Percentiles rank a stretch among this genome's conserved stretches.
phyloP scores from a whole-genome alignment of 169 alveolate genomes.

The Eimeria mitis region DNA sequence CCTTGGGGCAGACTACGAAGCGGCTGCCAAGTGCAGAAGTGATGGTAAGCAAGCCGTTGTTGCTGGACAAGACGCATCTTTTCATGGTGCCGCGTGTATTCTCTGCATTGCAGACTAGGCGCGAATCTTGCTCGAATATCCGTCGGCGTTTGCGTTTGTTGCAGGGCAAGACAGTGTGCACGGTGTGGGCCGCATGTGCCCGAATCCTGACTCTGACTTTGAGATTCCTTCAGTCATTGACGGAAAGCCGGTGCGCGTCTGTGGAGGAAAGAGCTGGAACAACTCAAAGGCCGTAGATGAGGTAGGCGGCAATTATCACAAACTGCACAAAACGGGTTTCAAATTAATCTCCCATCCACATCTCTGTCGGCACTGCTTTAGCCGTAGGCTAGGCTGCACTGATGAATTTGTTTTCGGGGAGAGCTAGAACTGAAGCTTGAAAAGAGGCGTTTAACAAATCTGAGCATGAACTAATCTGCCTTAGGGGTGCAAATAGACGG shows the following conservation, averaged over 20 bases:
- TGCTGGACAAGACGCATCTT: not conserved
- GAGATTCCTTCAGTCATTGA: slow-evolving; percentile 55
- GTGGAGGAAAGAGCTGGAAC: slow-evolving; percentile 64
- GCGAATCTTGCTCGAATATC: not conserved
- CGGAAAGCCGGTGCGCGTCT: slow-evolving; percentile 54
- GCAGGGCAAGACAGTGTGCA: slow-evolving; percentile 65
- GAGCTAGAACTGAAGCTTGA: not conserved
- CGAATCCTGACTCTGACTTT: slow-evolving; percentile 54
- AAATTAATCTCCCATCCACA: not conserved
- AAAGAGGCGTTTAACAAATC: not conserved
- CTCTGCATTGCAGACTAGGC: not conserved
- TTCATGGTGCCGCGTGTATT: not conserved
- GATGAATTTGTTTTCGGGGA: not conserved
- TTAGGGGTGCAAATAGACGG: not conserved
- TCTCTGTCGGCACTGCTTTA: not conserved
- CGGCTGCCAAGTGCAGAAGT: slow-evolving; percentile 83
- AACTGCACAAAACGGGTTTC: not conserved
- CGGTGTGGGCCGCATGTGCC: slow-evolving; percentile 74
- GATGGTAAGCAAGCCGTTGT: slow-evolving; percentile 39
- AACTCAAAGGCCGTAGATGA: slow-evolving; percentile 46
- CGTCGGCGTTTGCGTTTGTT: slow-evolving; percentile 7
- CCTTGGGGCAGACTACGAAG: slow-evolving; percentile 89
- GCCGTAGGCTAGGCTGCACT: not conserved
- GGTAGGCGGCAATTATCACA: slow-evolving; percentile 1
- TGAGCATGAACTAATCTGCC: not conserved